Percentiles rank a stretch among this genome's conserved stretches.
These are phyloP conservation scores for Cephalotrichum gorgonifer DNA, from an alignment of 2,329 filamentous ascomycete genomes.

Conservation along the genomic window DNA sequence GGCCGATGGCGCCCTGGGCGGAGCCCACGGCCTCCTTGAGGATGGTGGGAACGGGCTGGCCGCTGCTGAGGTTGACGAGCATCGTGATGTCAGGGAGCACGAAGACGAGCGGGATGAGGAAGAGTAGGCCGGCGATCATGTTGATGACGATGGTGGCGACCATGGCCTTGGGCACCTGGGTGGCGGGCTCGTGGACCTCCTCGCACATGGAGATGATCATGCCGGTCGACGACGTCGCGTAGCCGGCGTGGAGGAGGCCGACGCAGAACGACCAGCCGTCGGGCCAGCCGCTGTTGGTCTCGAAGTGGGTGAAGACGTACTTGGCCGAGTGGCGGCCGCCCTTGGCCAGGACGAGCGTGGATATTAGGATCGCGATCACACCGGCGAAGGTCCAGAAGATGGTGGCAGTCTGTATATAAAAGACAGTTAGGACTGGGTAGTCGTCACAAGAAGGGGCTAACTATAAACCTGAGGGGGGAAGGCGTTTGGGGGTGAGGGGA, in stretches of 20 bases:
- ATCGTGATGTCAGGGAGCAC: constrained; percentile 52
- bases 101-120: constrained; percentile 59
- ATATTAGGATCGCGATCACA: constrained; percentile 54
- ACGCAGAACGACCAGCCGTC: constrained; percentile 65
- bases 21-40: constrained; percentile 52
- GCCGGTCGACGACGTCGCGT: constrained; percentile 65
- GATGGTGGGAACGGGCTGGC: constrained; percentile 55
- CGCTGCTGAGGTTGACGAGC: constrained; percentile 41
- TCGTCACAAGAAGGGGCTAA: constrained; percentile 6
- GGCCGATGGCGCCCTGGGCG: constrained; percentile 48
- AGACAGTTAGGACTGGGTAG: too few species aligned
- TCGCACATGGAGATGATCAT: constrained; percentile 78
- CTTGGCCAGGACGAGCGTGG: constrained; percentile 55
- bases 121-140: constrained; percentile 54
- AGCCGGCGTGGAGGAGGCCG: constrained; percentile 61
- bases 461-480: background rate
- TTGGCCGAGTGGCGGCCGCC: constrained; percentile 51
- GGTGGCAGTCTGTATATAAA: constrained; percentile 64
- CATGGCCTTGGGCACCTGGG: constrained; percentile 65
- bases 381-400: constrained; percentile 68
- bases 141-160: constrained; percentile 58
- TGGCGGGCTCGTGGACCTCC: constrained; percentile 55
- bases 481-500: background rate
- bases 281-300: constrained; percentile 58
- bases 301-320: constrained; percentile 60